Evolutionary conservation across 1,284 basidiomycete species (phyloP).

Genomic region (Wallemia ichthyophaga): DNA sequence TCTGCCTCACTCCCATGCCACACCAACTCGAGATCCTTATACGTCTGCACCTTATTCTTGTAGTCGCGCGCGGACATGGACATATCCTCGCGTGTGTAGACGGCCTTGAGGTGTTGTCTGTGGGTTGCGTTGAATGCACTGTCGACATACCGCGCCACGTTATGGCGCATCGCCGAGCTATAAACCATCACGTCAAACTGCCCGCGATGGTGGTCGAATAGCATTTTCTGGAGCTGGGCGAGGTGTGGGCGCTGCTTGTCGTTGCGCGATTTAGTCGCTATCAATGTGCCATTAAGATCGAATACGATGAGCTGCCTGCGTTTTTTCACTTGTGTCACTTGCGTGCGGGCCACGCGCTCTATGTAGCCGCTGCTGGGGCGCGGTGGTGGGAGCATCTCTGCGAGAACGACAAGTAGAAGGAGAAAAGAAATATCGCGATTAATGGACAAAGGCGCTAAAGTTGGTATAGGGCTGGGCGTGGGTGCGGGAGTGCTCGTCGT

Average conservation of each 20-base stretch:
- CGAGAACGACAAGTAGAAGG: too few relatives aligned
- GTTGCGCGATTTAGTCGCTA: not conserved
- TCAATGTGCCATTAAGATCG: not conserved
- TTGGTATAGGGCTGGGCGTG: not conserved
- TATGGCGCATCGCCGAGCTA: not conserved
- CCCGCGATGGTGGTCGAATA: not conserved
- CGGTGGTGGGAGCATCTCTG: not conserved
- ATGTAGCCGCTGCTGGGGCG: too few relatives aligned
- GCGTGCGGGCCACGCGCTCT: too few relatives aligned
- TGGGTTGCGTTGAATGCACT: not conserved
- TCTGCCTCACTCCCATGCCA: not conserved
- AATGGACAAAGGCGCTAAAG: not conserved
- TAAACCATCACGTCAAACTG: not conserved
- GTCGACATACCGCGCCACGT: not conserved
- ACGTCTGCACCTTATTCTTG: not conserved
- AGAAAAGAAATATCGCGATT: too few relatives aligned
- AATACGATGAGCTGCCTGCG: not conserved
- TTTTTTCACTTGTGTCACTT: too few relatives aligned
- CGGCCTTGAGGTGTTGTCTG: not conserved
- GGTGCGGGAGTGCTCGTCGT: not conserved
- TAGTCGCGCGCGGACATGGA: not conserved
- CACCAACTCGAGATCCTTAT: not conserved
- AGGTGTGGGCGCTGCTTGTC: not conserved
- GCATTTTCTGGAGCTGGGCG: not conserved
- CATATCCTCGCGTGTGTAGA: not conserved